Evolutionary conservation across 2,329 filamentous ascomycete species (phyloP), one percentile per base, ranked within the genome.

Genomic region (Stagonosporopsis cucurbitacearum): DNA sequence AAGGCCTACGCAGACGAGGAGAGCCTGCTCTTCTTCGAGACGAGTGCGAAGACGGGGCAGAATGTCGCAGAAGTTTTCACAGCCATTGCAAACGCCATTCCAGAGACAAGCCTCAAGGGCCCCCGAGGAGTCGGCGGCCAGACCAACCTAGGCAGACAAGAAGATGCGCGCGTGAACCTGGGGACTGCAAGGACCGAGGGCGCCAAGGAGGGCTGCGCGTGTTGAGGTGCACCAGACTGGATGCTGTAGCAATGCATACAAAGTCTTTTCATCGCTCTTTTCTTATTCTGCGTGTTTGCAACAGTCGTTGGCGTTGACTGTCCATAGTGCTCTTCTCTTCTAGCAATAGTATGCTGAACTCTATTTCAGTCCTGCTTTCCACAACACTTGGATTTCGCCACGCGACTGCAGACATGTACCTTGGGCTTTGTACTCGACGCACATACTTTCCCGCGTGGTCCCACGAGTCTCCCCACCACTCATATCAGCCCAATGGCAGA

Each of bases 11-110:
- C 95, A 7, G 93, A 98, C 66, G 94, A 98, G 77, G 95, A 99
- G 78, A 87, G 88, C 50, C 80, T 99, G 64, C 78, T 99, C 63
- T 99, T 99, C 81, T 98, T 97, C 76, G 95, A 99, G 82, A 99
- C 95, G 15, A 96, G 91, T 75, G 95, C 95, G 43, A 99, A 99
- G 87, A 95, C 92, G 4, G 95, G 95, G 23, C 85, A 90, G 73
- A 97, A 97, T 75, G 95, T 99, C 35, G 87, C 89, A 49, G 94
- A 97, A 68, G 95, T 99, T 28, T 99, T 99, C 74, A 97, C 93
- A 41, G 95, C 95, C 28, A 99, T 99, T 74, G 95, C 95, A 57
- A 98, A 98, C 74, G 92, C 93, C 36, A 99, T 99, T 69, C 95
- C 95, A 1, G 95, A 99, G 82, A 96, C 92, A 48, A 96, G 92